phyloP scores from a whole-genome alignment of 2,329 filamentous ascomycete species.

The Teratosphaeria pseudoeucalypti region DNA sequence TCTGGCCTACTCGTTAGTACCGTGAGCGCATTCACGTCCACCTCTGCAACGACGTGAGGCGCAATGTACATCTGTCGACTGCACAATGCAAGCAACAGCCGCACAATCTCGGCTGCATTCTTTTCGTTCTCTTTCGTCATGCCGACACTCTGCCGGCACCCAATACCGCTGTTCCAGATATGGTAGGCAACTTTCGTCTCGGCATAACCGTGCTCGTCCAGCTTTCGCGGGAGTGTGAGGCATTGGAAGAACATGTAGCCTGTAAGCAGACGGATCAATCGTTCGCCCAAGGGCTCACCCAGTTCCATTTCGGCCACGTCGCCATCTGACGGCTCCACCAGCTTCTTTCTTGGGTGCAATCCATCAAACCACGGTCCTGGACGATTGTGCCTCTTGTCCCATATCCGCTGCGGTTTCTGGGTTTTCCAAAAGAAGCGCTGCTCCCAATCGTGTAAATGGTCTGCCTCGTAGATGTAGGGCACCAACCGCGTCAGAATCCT shows the following conservation, averaged over 20 bases:
- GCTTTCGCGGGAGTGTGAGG: constrained; percentile 60
- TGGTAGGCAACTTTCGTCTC: constrained; percentile 63
- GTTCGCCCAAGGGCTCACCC: constrained; percentile 78
- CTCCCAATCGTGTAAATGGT: constrained; percentile 75
- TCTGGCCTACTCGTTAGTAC: constrained; percentile 81
- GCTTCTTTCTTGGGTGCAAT: constrained; percentile 37
- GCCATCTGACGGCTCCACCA: constrained; percentile 39
- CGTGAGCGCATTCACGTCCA: constrained; percentile 73
- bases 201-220: constrained; percentile 15
- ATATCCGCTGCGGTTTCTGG: constrained; percentile 16
- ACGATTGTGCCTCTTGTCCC: constrained; percentile 17
- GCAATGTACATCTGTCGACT: constrained; percentile 92
- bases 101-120: constrained; percentile 81
- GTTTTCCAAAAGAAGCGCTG: constrained; percentile 79
- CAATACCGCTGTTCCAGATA: constrained; percentile 97
- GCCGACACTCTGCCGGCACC: constrained; percentile 78
- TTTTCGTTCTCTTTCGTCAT: constrained; percentile 88
- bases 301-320: constrained; percentile 47
- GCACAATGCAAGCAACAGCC: constrained; percentile 72
- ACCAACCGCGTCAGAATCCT: constrained; percentile 80
- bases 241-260: constrained; percentile 87
- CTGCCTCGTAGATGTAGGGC: constrained; percentile 85
- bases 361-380: constrained; percentile 25
- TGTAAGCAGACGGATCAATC: constrained; percentile 79
- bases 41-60: constrained; percentile 64